These are phyloP conservation scores for Paecilomyces formosus DNA, from an alignment of 2,329 filamentous ascomycete genomes.

Conservation along the genomic window DNA sequence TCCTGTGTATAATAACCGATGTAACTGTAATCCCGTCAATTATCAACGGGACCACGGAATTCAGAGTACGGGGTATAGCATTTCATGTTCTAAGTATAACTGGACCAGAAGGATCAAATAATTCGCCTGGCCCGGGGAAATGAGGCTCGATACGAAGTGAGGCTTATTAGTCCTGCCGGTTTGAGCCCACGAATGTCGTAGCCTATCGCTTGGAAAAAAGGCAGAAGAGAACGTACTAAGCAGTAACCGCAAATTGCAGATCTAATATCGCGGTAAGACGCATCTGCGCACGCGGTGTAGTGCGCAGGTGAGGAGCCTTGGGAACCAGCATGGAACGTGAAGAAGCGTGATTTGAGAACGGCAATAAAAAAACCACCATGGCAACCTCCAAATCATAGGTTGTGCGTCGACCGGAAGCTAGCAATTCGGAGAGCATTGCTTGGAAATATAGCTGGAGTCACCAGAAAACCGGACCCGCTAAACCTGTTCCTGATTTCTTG, in stretches of 20 bases:
- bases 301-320: neutral
- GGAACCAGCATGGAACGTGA: neutral
- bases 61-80: neutral
- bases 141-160: neutral
- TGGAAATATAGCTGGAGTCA: neutral
- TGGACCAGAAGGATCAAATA: neutral
- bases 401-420: neutral
- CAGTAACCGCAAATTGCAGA: no score
- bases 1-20: neutral
- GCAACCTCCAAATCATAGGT: neutral
- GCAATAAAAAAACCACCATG: neutral
- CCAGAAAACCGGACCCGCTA: neutral
- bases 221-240: neutral
- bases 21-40: neutral
- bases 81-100: neutral
- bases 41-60: neutral
- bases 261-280: no score
- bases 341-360: neutral
- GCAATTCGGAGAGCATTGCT: neutral
- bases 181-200: neutral
- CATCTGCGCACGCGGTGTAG: neutral
- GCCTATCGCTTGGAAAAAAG: neutral
- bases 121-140: neutral
- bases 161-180: neutral
- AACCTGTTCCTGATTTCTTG: neutral